These are phyloP conservation scores for Cryptococcus sp. DNA, from an alignment of 1,284 basidiomycete species.

Conservation along the genomic window DNA sequence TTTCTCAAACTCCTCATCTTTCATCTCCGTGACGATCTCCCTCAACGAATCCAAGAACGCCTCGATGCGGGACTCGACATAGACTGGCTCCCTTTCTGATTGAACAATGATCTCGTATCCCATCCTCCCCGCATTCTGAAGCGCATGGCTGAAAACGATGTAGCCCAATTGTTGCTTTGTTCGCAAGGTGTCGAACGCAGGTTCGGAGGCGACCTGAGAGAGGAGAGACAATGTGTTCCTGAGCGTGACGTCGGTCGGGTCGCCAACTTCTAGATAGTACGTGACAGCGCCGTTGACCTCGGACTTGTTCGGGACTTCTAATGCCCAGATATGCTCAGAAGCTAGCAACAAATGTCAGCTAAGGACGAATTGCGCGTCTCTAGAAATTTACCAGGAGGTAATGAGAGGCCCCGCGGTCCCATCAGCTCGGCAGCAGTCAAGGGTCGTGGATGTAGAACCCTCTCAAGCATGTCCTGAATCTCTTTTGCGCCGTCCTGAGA, in stretches of 20 bases:
- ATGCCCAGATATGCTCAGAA: constrained; percentile 69
- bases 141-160: constrained; percentile 65
- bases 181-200: constrained; percentile 90
- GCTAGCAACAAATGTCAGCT: constrained; percentile 52
- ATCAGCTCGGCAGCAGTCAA: constrained; percentile 61
- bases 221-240: constrained; percentile 53
- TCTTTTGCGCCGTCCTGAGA: constrained; percentile 75
- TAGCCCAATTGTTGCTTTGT: constrained; percentile 98
- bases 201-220: constrained; percentile 79
- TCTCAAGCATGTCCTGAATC: constrained; percentile 72
- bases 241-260: constrained; percentile 57
- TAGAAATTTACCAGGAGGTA: constrained; percentile 62
- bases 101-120: constrained; percentile 89
- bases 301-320: constrained; percentile 76
- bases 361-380: neutral
- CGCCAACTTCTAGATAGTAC: constrained; percentile 70
- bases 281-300: constrained; percentile 83
- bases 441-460: constrained; percentile 63
- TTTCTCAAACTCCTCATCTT: constrained; percentile 64
- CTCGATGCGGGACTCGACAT: constrained; percentile 85
- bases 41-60: constrained; percentile 77
- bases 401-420: constrained; percentile 64
- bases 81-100: constrained; percentile 80
- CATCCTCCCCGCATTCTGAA: constrained; percentile 64
- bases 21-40: constrained; percentile 62